Evolutionary conservation across 2,329 filamentous ascomycete genomes (phyloP).

Genomic region (Cytospora piceicola): DNA sequence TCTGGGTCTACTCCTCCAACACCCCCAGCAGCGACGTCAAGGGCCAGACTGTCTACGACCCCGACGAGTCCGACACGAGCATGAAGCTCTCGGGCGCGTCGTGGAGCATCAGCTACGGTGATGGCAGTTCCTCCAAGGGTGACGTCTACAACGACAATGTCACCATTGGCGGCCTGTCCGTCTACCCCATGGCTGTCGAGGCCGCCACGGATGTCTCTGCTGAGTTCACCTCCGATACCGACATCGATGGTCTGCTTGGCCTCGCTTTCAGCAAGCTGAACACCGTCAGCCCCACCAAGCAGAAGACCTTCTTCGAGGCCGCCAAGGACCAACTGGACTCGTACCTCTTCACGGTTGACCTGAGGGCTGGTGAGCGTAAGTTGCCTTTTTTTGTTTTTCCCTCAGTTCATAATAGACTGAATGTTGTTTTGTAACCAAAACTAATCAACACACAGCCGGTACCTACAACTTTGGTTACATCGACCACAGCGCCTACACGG

Average conservation of each 20-base stretch:
- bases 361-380: conserved; percentile 41
- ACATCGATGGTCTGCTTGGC: conserved; percentile 51
- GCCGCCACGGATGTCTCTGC: conserved; percentile 47
- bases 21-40: conserved; percentile 35
- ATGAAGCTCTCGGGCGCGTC: conserved; percentile 42
- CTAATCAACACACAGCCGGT: conserved; percentile 34
- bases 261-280: conserved; percentile 51
- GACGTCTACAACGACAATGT: conserved; percentile 51
- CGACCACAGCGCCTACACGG: conserved; percentile 55
- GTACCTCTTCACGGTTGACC: conserved; percentile 41
- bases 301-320: conserved; percentile 49
- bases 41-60: conserved; percentile 48
- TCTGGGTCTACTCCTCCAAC: conserved; percentile 43
- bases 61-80: conserved; percentile 45
- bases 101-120: conserved; percentile 51
- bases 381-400: not conserved
- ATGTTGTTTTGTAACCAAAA: too few relatives aligned
- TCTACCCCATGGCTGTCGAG: conserved; percentile 49
- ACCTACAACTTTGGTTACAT: conserved; percentile 52
- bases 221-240: conserved; percentile 45
- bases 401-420: too few relatives aligned
- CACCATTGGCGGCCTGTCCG: conserved; percentile 48
- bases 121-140: conserved; percentile 48
- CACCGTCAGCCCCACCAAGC: conserved; percentile 46
- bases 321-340: conserved; percentile 37